Evolutionary conservation across 179 eudicot species (phyloP), one percentile per base, ranked within the genome.

Genomic region (Spergularia azorica): DNA sequence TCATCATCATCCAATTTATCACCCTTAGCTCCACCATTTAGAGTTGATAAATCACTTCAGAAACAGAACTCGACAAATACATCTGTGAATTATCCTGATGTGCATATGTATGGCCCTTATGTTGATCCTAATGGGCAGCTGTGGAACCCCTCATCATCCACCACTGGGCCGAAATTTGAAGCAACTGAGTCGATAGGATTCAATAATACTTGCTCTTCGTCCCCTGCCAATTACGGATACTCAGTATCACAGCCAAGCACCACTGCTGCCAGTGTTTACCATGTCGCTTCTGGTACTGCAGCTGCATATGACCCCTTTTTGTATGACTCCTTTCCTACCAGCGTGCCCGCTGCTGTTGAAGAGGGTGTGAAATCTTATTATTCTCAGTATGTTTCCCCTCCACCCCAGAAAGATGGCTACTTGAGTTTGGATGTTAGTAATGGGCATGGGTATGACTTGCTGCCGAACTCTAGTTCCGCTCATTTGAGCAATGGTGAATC

Each of bases 11-110:
- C 95, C 15, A 93, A 81, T 88, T 84, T 95, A 75, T 95, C 98
- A 14, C 85, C 98, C 81, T 84, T 84, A 79, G 97, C 98, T 73
- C 96, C 93, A 13, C 98, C 98, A 10, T 95, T 95, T 79, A 88
- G 86, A 72, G 87, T 95, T 32, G 93, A 91, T 71, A 84, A 88
- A 55, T 80, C 89, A 26, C 79, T 79, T 73, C 76, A 88, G 56
- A 90, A 86, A 59, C 85, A 92, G 75, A 87, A 74, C 85, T 65
- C 89, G 4, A 85, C 88, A 4, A 87, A 83, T 84, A 78, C 88
- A 5, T 65, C 77, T 13, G 21, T 67, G 77, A 80, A 81, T 75
- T 84, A 83, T 79, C 60, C 80, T 41, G 89, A 90, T n/a, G 76
- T 75, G 56, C 75, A 87, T 3, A 16, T 46, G 14, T 87, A 80